phyloP scores from a whole-genome alignment of 2,329 filamentous ascomycete species.

The Lojkania enalia region DNA sequence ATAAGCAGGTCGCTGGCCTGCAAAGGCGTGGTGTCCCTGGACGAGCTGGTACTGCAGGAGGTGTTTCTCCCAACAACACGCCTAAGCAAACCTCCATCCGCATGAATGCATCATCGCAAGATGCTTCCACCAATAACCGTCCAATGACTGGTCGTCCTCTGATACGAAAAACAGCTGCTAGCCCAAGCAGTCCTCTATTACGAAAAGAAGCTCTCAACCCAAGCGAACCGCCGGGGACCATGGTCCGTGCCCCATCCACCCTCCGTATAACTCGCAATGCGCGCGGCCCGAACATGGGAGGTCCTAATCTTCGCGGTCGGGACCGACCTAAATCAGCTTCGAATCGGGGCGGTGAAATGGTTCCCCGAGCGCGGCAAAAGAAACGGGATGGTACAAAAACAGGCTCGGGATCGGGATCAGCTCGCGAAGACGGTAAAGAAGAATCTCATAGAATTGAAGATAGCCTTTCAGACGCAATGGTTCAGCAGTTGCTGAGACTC shows the following conservation, averaged over 20 bases:
- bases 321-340: conserved; percentile 4
- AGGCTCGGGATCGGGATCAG: not conserved
- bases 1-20: conserved; percentile 30
- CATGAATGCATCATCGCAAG: not conserved
- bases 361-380: conserved; percentile 17
- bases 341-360: not conserved
- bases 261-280: conserved; percentile 25
- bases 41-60: conserved; percentile 21
- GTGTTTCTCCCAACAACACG: conserved; percentile 26
- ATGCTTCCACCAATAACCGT: not conserved
- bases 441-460: conserved; percentile 18
- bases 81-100: too few relatives aligned
- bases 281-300: conserved; percentile 7
- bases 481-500: conserved; percentile 36
- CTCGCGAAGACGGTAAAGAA: conserved; percentile 2
- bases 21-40: conserved; percentile 13
- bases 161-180: not conserved
- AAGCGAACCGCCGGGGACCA: conserved; percentile 15
- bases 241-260: conserved; percentile 36
- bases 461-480: conserved; percentile 33
- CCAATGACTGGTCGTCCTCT: not conserved
- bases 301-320: conserved; percentile 33
- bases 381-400: conserved; percentile 19
- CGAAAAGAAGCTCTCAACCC: too few relatives aligned
- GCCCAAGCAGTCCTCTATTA: conserved; percentile 4